Evolutionary conservation across 2,329 filamentous ascomycete genomes (phyloP).

Genomic region (Sclerotinia borealis): DNA sequence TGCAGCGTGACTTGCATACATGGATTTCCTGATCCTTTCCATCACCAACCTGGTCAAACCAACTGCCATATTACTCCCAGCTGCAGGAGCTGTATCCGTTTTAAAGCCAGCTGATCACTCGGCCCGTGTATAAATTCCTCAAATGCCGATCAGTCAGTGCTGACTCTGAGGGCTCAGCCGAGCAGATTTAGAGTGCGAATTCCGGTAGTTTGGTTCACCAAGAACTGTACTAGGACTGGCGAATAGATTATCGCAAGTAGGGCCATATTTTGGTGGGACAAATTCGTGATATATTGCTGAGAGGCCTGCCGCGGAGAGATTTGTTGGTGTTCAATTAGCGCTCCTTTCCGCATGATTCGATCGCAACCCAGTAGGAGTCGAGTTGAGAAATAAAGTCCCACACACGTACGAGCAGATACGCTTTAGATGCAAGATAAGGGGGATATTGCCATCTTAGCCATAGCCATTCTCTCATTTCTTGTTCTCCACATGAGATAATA

Average conservation of each 20-base stretch:
- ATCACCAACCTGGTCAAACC: neutral
- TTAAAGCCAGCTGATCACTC: neutral
- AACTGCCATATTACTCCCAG: neutral
- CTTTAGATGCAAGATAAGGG: neutral
- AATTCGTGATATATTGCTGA: neutral
- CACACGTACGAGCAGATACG: neutral
- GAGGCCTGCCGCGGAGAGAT: neutral
- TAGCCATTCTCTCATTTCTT: neutral
- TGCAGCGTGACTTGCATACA: neutral
- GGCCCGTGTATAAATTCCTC: neutral
- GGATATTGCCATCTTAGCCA: neutral
- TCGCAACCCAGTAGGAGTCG: neutral
- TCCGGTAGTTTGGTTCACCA: neutral
- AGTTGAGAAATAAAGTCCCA: neutral
- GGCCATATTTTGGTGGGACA: neutral
- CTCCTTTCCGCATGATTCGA: neutral
- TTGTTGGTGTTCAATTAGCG: neutral
- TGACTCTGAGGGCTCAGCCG: neutral
- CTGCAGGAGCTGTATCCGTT: neutral
- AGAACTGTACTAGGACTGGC: neutral
- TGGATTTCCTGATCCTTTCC: neutral
- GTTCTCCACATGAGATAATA: neutral
- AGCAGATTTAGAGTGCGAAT: neutral
- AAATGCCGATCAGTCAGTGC: neutral
- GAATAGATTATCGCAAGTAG: neutral